These are phyloP conservation scores for Juglanconis sp. DNA, from an alignment of 2,329 filamentous ascomycete genomes.

Conservation along the genomic window DNA sequence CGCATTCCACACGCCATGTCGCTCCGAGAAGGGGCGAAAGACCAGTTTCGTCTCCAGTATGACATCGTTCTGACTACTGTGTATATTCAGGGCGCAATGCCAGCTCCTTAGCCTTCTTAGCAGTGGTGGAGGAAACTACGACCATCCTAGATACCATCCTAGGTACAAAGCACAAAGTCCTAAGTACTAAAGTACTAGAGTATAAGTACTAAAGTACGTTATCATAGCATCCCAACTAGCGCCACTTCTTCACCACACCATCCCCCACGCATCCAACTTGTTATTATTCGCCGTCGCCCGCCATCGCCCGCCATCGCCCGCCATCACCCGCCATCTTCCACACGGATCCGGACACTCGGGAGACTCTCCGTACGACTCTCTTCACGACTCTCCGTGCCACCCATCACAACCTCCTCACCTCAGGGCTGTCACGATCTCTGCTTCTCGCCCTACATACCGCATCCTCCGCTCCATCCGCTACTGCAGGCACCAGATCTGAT, in stretches of 20 bases:
- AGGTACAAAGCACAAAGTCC: no score
- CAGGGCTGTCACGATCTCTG: neutral
- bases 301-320: neutral
- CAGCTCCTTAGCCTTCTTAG: no score
- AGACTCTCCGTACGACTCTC: neutral
- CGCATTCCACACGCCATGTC: neutral
- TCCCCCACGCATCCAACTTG: neutral
- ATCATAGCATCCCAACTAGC: neutral
- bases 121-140: no score
- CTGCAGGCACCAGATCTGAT: conserved; percentile 16
- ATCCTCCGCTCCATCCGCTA: conserved; percentile 2
- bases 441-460: neutral
- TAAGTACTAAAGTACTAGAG: no score
- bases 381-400: neutral
- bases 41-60: neutral
- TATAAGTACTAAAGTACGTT: no score
- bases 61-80: conserved; percentile 1
- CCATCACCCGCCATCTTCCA: neutral
- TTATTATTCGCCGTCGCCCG: neutral
- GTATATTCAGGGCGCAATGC: no score
- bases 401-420: neutral
- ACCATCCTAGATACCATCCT: neutral
- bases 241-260: neutral
- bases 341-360: neutral
- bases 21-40: neutral